Evolutionary conservation across 495 filamentous ascomycete species (phyloP).

Genomic region (Trichodelitschia bisporula): DNA sequence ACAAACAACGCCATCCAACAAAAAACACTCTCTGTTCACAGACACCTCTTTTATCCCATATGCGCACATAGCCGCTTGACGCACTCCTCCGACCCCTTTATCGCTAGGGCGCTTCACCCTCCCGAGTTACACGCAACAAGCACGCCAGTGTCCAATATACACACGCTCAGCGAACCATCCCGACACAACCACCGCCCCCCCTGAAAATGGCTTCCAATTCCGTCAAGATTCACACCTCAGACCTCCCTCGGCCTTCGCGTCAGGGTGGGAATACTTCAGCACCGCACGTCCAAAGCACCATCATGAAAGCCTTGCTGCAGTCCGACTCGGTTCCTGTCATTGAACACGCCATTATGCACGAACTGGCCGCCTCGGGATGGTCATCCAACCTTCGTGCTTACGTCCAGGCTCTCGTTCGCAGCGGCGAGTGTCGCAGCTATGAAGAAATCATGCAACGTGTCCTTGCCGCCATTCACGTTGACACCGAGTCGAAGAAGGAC

Average conservation of each 20-base stretch:
- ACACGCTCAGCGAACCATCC: not conserved
- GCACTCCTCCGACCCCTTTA: not conserved
- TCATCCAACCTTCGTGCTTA: constrained; percentile 8
- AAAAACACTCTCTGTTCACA: too few relatives aligned
- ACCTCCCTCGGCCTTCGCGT: too few relatives aligned
- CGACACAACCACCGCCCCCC: not conserved
- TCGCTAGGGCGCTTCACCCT: not conserved
- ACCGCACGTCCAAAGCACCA: constrained; percentile 6
- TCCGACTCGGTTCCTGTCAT: constrained; percentile 8
- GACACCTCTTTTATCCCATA: too few relatives aligned
- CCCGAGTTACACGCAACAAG: not conserved
- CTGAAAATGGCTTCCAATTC: constrained; percentile 1
- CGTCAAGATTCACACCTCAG: not conserved
- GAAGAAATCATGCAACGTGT: constrained; percentile 10
- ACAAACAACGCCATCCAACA: too few relatives aligned
- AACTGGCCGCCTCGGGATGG: constrained; percentile 10
- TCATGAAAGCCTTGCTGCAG: constrained; percentile 9
- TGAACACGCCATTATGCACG: constrained; percentile 8
- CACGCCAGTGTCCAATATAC: not conserved
- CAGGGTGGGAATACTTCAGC: too few relatives aligned
- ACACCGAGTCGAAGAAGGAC: too few relatives aligned
- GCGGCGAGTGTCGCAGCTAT: constrained; percentile 11
- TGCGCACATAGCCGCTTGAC: too few relatives aligned
- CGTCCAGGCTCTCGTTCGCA: constrained; percentile 10
- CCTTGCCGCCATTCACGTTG: too few relatives aligned